Evolutionary conservation across 1,284 basidiomycete species (phyloP).

Genomic region (Irpex sp.): DNA sequence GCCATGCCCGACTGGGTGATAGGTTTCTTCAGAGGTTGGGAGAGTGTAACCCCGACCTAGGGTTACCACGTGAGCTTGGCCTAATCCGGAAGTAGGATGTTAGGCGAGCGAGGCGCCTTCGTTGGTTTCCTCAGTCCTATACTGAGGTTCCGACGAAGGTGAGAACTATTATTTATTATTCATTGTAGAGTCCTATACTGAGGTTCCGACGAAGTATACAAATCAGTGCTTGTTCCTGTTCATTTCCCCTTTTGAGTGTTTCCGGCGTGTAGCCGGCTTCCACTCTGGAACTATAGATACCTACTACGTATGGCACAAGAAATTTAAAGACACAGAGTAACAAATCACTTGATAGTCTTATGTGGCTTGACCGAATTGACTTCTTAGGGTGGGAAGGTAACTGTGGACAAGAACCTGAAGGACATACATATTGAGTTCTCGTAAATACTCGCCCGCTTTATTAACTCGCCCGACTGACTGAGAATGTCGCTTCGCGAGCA

Average conservation of each 20-base stretch:
- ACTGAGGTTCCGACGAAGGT: background rate
- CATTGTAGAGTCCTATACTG: background rate
- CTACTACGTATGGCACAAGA: too few species aligned
- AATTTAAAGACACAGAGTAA: too few species aligned
- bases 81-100: background rate
- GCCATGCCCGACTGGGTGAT: background rate
- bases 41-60: background rate
- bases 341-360: too few species aligned
- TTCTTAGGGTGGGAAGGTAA: too few species aligned
- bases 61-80: background rate
- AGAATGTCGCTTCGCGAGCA: too few species aligned
- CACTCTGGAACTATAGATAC: too few species aligned
- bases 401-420: too few species aligned
- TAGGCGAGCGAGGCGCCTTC: background rate
- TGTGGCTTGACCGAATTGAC: too few species aligned
- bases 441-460: too few species aligned
- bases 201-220: background rate
- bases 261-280: background rate
- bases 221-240: background rate
- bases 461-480: too few species aligned
- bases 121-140: background rate
- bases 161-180: background rate
- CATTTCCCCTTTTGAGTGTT: background rate
- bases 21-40: background rate
- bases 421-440: too few species aligned